Conservation (phyloP, 257 asterid species). For the Perilla frutescens region DNA sequence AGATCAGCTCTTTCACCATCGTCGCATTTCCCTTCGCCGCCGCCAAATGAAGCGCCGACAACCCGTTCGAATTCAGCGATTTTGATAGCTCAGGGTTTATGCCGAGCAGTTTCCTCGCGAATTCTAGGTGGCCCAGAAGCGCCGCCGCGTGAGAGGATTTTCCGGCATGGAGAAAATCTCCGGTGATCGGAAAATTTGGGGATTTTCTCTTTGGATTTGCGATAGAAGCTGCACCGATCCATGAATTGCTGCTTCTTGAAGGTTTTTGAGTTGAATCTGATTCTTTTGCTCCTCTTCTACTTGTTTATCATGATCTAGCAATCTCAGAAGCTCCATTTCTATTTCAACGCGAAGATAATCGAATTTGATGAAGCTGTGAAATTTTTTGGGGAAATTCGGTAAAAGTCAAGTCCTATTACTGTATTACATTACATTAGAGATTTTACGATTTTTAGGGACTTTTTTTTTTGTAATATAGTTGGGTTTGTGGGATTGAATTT, state of each 20-base stretch:
- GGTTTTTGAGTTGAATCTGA: constrained; percentile 24
- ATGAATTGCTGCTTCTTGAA: constrained; percentile 33
- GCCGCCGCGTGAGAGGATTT: constrained; percentile 37
- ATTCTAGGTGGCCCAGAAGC: constrained; percentile 37
- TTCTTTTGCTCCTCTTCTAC: constrained; percentile 17
- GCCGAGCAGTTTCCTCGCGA: constrained; percentile 28
- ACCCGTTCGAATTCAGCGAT: constrained; percentile 34
- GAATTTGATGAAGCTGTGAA: neutral
- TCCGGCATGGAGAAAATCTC: constrained; percentile 17
- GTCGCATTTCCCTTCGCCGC: constrained; percentile 37
- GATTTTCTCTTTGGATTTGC: constrained; percentile 36
- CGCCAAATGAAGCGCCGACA: constrained; percentile 45
- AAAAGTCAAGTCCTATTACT: neutral
- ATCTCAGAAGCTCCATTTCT: constrained; percentile 31
- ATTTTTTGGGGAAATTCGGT: neutral
- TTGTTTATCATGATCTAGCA: constrained; percentile 13
- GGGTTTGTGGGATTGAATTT: too few species aligned
- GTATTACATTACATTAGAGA: too few species aligned
- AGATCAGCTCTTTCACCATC: constrained; percentile 33
- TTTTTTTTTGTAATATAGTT: too few species aligned
- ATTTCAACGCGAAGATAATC: neutral
- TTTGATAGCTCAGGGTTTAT: constrained; percentile 32
- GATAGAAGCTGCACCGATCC: constrained; percentile 26
- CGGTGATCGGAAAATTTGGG: constrained; percentile 30
- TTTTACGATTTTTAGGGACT: too few species aligned